A percentile compares a stretch with the other conserved stretches of the same genome.
phyloP scores from a whole-genome alignment of 1,284 basidiomycete genomes.

The Ustilago bromivora region DNA sequence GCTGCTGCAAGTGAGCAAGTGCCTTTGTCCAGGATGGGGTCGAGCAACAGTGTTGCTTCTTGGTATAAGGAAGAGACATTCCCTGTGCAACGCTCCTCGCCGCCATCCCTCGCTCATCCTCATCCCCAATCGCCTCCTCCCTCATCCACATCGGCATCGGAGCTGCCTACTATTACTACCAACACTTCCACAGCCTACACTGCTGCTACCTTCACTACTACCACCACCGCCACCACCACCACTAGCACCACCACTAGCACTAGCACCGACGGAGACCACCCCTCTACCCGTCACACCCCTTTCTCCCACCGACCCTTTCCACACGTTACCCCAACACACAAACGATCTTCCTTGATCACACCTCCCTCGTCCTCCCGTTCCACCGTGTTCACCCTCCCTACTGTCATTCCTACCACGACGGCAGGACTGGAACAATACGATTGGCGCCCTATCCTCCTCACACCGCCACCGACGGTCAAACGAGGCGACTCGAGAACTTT shows the following conservation, averaged over 20 bases:
- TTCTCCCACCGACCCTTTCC: background rate
- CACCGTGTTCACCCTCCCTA: background rate
- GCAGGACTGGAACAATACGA: slow-evolving; percentile 13
- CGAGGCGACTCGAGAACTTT: background rate
- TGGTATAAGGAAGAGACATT: slow-evolving; percentile 2
- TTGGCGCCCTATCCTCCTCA: slow-evolving; percentile 25
- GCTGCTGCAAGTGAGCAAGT: background rate
- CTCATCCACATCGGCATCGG: background rate
- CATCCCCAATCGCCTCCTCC: background rate
- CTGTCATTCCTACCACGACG: background rate
- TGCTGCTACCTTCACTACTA: background rate
- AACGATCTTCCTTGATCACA: background rate
- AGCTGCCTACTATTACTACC: slow-evolving; percentile 1
- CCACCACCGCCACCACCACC: background rate
- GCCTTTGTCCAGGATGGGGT: background rate
- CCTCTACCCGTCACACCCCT: background rate
- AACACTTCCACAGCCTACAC: background rate
- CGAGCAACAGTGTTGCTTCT: background rate
- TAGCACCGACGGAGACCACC: background rate
- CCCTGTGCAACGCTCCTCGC: slow-evolving; percentile 9
- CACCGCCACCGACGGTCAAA: slow-evolving; percentile 18
- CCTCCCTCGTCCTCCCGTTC: background rate
- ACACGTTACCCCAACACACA: background rate
- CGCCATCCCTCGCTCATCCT: slow-evolving; percentile 1
- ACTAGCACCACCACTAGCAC: background rate